Evolutionary conservation across 257 asterid species (phyloP), one percentile per base, ranked within the genome.

Genomic region (Nicotiana otophora): DNA sequence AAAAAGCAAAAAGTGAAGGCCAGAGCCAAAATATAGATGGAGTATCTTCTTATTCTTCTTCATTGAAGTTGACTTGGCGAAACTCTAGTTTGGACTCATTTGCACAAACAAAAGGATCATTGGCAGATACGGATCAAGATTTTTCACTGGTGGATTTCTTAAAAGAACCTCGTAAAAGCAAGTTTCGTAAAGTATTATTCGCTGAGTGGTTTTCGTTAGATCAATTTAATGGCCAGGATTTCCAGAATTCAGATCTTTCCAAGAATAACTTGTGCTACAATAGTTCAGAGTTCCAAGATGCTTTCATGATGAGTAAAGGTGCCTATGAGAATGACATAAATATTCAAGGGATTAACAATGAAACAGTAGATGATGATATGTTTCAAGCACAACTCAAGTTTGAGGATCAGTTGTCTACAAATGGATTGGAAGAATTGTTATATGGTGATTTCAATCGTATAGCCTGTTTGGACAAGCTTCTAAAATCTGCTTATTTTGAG

Each of bases 191-290:
- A 84, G 84, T 93, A 72, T 53, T 94, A 3, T 94, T 94, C 63
- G 82, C 98, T 0, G 98, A 94, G 83, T 94, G 98, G 98, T 83
- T 92, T 14, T 84, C 88, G 7, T 74, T 84, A 0, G 97, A 94
- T 80, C 87, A 86, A 76, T 88, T 88, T 74, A 85, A 81, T 17
- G 66, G 72, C 60, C 87, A 77, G 58, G 82, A 42, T 30, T 30
- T 26, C 1, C 65, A 33, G 20, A 72, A 42, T 39, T 39, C 81
- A 77, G 10, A 64, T 33, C 68, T 82, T 82, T 31, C 23, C n/a
- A 84, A 62, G 17, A 58, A 30, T 63, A 51, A 75, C 36, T 53
- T 67, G 5, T 82, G 85, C 9, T 57, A 69, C 20, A 82, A 81
- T 7, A 23, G 36, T 16, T 39, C 88, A 9, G 84, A 81, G 66